These are phyloP conservation scores for Osmanthus fragrans DNA, from an alignment of 257 asterid genomes.

Conservation along the genomic window DNA sequence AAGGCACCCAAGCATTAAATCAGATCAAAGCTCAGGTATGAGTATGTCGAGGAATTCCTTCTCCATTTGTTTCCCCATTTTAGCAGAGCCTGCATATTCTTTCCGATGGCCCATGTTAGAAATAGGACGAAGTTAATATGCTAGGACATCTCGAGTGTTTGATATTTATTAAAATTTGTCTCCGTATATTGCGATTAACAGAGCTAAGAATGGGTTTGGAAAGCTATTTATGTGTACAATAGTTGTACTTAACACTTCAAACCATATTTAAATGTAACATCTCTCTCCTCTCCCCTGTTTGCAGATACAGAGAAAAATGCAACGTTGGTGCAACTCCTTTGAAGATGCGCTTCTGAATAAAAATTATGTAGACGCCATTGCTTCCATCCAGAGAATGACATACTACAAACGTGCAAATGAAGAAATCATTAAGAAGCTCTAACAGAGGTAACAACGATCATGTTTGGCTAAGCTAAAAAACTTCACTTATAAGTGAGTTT, in stretches of 20 bases:
- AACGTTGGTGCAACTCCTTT: slow-evolving; percentile 59
- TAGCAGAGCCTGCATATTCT: not conserved
- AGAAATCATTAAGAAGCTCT: slow-evolving; percentile 82
- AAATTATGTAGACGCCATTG: slow-evolving; percentile 57
- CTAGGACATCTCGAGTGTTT: not conserved
- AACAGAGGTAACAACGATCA: slow-evolving; percentile 6
- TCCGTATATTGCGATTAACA: not conserved
- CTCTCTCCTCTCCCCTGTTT: slow-evolving; percentile 19
- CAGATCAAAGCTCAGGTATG: slow-evolving; percentile 73
- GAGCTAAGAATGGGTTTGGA: not conserved
- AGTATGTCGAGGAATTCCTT: not conserved
- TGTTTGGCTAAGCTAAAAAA: not conserved
- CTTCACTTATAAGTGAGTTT: not conserved
- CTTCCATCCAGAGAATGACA: slow-evolving; percentile 74
- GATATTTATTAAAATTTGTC: not conserved
- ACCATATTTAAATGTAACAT: not conserved
- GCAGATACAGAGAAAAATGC: slow-evolving; percentile 66
- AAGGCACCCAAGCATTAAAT: slow-evolving; percentile 49
- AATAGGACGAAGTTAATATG: not conserved
- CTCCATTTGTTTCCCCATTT: not conserved
- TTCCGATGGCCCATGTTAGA: not conserved
- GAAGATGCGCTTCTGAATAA: slow-evolving; percentile 53
- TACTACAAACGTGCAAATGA: slow-evolving; percentile 85
- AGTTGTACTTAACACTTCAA: not conserved
- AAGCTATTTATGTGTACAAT: not conserved